A percentile compares a stretch with the other conserved stretches of the same genome.
Evolutionary conservation across 345 rosid genomes (phyloP).

Genomic region (Crucihimalaya himalaica): DNA sequence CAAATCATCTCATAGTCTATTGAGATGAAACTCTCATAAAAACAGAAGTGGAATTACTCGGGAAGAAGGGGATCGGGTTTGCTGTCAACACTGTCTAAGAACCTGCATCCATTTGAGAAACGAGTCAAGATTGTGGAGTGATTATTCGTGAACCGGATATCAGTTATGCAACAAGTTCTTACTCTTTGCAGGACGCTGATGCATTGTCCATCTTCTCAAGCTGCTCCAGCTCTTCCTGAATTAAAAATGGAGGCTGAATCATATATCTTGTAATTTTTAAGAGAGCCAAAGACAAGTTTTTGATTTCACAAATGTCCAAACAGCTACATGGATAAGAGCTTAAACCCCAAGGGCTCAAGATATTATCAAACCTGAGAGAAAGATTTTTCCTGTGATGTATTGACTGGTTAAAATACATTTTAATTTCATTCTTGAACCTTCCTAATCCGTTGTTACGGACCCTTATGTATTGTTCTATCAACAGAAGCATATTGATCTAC

Average conservation of each 20-base stretch:
- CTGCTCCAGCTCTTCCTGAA: slow-evolving; percentile 79
- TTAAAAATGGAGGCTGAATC: too few relatives aligned
- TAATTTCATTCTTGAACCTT: neutral
- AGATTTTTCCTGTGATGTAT: neutral
- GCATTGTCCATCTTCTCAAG: slow-evolving; percentile 73
- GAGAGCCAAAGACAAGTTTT: too few relatives aligned
- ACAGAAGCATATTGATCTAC: neutral
- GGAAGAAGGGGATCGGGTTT: slow-evolving; percentile 80
- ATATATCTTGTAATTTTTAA: neutral
- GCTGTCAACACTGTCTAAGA: slow-evolving; percentile 54
- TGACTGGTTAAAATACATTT: neutral
- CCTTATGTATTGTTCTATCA: neutral
- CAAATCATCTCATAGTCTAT: neutral
- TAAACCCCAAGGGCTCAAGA: neutral
- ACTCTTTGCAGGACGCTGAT: slow-evolving; percentile 78
- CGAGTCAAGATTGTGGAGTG: neutral
- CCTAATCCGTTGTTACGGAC: neutral
- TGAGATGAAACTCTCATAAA: neutral
- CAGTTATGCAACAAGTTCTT: slow-evolving; percentile 25
- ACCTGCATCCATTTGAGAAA: slow-evolving; percentile 45
- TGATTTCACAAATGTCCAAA: slow-evolving; percentile 6
- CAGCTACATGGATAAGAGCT: neutral
- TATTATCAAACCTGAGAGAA: neutral
- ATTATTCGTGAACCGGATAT: neutral
- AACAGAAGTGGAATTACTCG: slow-evolving; percentile 44